These are phyloP conservation scores for Dactylellina sp. DNA, from an alignment of 2,329 filamentous ascomycete genomes.

Conservation along the genomic window DNA sequence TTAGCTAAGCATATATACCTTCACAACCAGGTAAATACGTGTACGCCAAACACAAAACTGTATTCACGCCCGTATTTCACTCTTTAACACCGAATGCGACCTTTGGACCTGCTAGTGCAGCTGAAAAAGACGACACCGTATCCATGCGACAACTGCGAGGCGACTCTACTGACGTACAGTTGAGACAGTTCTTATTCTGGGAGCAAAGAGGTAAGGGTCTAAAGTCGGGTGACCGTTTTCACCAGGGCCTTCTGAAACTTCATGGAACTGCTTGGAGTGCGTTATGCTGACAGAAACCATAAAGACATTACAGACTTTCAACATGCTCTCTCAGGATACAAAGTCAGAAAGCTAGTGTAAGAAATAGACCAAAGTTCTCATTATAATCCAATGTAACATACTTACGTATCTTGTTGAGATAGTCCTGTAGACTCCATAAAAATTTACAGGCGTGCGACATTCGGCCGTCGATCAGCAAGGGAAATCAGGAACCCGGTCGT, in stretches of 20 bases:
- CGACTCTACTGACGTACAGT: not conserved
- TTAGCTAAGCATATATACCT: too few relatives aligned
- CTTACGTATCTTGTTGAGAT: too few relatives aligned
- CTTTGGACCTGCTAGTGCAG: not conserved
- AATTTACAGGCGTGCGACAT: not conserved
- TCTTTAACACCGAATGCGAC: not conserved
- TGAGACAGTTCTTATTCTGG: slow-evolving; percentile 16
- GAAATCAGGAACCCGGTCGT: slow-evolving; percentile 10
- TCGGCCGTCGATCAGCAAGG: slow-evolving; percentile 1
- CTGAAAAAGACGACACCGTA: slow-evolving; percentile 1
- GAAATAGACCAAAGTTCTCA: slow-evolving; percentile 5
- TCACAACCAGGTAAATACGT: slow-evolving; percentile 1
- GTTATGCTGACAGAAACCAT: not conserved
- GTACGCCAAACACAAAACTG: slow-evolving; percentile 12
- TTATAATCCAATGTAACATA: too few relatives aligned
- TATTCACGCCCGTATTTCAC: slow-evolving; percentile 14
- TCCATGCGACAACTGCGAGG: not conserved
- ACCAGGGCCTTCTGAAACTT: too few relatives aligned
- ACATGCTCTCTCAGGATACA: slow-evolving; percentile 25
- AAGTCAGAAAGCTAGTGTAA: slow-evolving; percentile 11
- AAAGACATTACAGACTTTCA: slow-evolving; percentile 20
- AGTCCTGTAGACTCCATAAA: not conserved
- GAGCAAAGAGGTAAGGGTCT: slow-evolving; percentile 14
- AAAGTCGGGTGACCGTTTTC: too few relatives aligned
- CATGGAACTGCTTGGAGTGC: too few relatives aligned